Evolutionary conservation across 768 basidiomycete genomes (phyloP).

Genomic region (Termitomyces sp.): DNA sequence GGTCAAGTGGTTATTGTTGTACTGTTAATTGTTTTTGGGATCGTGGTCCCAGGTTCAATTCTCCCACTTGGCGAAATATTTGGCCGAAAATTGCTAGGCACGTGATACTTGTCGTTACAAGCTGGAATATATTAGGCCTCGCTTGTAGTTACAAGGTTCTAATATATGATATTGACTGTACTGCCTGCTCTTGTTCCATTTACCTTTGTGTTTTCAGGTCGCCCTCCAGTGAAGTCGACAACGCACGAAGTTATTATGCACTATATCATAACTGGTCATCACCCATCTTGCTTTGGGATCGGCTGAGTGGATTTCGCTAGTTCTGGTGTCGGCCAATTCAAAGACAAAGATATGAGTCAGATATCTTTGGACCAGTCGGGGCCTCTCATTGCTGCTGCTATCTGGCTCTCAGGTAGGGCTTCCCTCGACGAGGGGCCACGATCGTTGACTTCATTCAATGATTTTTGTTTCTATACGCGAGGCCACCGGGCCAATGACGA

Average conservation of each 20-base stretch:
- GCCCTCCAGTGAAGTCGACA: background rate
- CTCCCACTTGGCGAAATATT: too few relatives aligned
- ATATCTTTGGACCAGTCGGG: conserved; percentile 1
- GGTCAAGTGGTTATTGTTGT: too few relatives aligned
- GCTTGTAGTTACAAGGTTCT: too few relatives aligned
- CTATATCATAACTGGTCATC: conserved; percentile 2
- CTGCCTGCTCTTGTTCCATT: background rate
- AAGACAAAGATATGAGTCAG: background rate
- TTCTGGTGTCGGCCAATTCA: conserved; percentile 3
- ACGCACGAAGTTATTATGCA: conserved; percentile 5
- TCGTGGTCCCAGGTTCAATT: too few relatives aligned
- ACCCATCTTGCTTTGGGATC: background rate
- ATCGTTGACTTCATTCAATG: background rate
- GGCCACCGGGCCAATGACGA: background rate
- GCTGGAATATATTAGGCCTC: too few relatives aligned
- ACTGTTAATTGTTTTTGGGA: too few relatives aligned
- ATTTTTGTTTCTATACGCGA: background rate
- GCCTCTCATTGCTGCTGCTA: conserved; percentile 1
- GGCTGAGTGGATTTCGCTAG: background rate
- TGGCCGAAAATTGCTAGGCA: too few relatives aligned
- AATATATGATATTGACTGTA: too few relatives aligned
- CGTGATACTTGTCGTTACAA: too few relatives aligned
- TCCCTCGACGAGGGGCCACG: background rate
- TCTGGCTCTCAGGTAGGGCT: background rate
- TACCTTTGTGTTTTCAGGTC: background rate